Conservation (phyloP, 345 rosid species). For the Firmiana major region DNA sequence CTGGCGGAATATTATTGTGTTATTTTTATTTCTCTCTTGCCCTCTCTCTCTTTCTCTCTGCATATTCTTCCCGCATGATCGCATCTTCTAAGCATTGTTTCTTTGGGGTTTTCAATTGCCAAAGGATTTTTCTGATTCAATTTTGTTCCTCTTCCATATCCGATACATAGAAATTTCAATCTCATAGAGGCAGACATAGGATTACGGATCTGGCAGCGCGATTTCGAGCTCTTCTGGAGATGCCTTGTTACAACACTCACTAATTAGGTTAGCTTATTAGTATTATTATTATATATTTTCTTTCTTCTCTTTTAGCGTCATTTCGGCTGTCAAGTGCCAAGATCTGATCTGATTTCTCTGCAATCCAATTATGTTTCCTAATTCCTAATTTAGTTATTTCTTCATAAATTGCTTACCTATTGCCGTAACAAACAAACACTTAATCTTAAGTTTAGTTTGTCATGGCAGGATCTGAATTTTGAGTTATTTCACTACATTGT, state of each 20-base stretch:
- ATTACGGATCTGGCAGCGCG: constrained; percentile 24
- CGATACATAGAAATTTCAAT: background rate
- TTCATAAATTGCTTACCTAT: background rate
- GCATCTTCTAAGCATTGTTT: constrained; percentile 1
- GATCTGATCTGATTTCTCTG: constrained; percentile 11
- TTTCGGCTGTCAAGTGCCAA: background rate
- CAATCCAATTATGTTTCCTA: constrained; percentile 5
- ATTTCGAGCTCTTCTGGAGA: constrained; percentile 12
- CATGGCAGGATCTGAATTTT: background rate
- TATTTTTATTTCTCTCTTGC: too few species aligned
- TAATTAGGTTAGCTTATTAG: constrained; percentile 11
- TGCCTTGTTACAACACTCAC: constrained; percentile 11
- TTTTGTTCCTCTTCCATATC: background rate
- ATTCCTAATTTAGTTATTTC: background rate
- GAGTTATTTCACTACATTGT: background rate
- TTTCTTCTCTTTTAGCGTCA: background rate
- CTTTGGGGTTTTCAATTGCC: background rate
- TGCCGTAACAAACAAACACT: background rate
- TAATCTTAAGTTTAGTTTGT: background rate
- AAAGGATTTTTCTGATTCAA: background rate
- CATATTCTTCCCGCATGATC: background rate
- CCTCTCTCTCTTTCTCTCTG: too few species aligned
- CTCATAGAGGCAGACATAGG: background rate
- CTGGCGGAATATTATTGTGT: too few species aligned
- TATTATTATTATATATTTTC: background rate